Base-by-base conservation (phyloP, 2,329 filamentous ascomycete genomes). In the Beauveria pseudobassiana region DNA sequence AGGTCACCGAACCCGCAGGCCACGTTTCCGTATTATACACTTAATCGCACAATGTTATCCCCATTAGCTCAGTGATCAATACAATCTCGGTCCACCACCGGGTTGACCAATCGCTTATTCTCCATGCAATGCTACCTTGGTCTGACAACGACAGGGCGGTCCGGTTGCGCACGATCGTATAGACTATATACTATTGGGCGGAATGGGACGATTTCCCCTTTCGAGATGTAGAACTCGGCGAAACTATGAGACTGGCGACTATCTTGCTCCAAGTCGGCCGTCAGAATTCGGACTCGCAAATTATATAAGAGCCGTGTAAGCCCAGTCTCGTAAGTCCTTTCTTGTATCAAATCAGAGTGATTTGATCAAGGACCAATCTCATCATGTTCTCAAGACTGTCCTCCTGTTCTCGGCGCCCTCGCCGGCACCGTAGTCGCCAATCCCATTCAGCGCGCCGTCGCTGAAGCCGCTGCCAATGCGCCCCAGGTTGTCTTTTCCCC, bases 111-210 rank as follows among this genome's bases (percentile, higher is more conserved):
- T 60, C 58, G 58, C 50, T 60, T 48, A 60, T 54, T 10, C 42
- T 53, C 58, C 42, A 53, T 60, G 58, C 58, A 60, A 60, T 60
- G 50, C 50, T 38, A 60, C 58, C 49, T 60, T 60, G 58, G 50
- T 53, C 58, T 60, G 49, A 60, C 58, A 48, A 42, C 3, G 40
- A 16, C 10, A 40, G 7, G 18, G 49, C 50, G 58, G 28, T 54
- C 49, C 58, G 49, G 58, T 28, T 22, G n/a, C 49, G 20, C 42
- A 54, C 28, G 28, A 54, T 54, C 26, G 48, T 26, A 46, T 34
- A 9, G 20, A 9, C 18, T 43, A 10, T 43, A 10, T 12, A 45
- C 38, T 12, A 12, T 43, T 22, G 22, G 4, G 38, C 38, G 58
- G 42, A 54, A 60, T 48, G n/a, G 12, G 5, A 16, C 28, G 28